These are phyloP conservation scores for Protostelium mycophagum DNA, from an alignment of 78 protist species.

Conservation along the genomic window DNA sequence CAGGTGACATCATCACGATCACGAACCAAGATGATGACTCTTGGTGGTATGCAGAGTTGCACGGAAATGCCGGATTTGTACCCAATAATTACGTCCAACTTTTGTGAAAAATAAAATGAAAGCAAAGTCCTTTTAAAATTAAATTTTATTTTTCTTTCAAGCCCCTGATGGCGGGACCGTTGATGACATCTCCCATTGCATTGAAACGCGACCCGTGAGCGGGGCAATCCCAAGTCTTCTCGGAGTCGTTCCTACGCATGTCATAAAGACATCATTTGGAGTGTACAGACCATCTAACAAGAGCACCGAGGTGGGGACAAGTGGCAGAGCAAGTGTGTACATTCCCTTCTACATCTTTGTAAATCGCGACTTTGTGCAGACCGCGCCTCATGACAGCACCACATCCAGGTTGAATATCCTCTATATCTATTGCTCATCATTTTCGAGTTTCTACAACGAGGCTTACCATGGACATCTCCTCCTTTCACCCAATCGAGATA, in stretches of 20 bases:
- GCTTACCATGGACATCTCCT: neutral
- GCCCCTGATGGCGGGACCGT: neutral
- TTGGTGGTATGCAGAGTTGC: slow-evolving; percentile 61
- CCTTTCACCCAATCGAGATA: neutral
- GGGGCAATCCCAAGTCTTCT: neutral
- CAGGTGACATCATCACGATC: slow-evolving; percentile 34
- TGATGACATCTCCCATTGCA: neutral
- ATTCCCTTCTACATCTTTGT: neutral
- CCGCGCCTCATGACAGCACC: neutral
- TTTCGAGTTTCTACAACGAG: too few relatives aligned
- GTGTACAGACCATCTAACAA: neutral
- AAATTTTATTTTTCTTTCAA: too few relatives aligned
- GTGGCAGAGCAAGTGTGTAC: neutral
- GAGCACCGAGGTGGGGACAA: neutral
- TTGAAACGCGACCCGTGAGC: neutral
- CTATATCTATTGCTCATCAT: too few relatives aligned
- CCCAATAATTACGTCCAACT: slow-evolving; percentile 35
- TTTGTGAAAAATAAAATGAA: neutral
- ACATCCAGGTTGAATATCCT: neutral
- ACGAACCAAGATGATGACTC: slow-evolving; percentile 41
- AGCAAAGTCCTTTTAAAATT: too few relatives aligned
- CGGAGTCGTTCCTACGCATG: neutral
- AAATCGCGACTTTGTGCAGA: neutral
- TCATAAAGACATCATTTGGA: neutral
- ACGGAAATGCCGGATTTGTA: slow-evolving; percentile 33